Evolutionary conservation across 108 stramenopile genomes (phyloP).

Genomic region (Nannochloropsis salina): DNA sequence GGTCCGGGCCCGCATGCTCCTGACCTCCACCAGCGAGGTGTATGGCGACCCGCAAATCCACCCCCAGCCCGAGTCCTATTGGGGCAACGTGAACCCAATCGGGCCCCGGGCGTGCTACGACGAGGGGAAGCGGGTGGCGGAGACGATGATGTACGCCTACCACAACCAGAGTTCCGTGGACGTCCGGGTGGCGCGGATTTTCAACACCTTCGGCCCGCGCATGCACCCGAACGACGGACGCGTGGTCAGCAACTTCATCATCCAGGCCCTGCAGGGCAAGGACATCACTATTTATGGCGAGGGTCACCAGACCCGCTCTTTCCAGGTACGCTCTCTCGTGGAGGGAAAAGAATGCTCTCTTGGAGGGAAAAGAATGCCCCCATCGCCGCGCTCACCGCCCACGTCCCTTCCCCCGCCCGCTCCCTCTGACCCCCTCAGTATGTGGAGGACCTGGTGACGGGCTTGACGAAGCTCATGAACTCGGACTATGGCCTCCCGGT

Average conservation of each 20-base stretch:
- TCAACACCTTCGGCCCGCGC: slow-evolving; percentile 97
- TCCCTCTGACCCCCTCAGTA: slow-evolving; percentile 61
- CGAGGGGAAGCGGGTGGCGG: slow-evolving; percentile 99
- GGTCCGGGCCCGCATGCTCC: slow-evolving; percentile 82
- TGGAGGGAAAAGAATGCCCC: too few species aligned
- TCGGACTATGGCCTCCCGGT: slow-evolving; percentile 63
- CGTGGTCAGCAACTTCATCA: slow-evolving; percentile 77
- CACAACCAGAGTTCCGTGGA: slow-evolving; percentile 66
- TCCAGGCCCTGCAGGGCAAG: slow-evolving; percentile 85
- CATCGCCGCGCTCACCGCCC: not conserved
- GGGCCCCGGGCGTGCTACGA: slow-evolving; percentile 98
- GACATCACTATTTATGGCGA: slow-evolving; percentile 91
- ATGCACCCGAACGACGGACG: slow-evolving; percentile 99
- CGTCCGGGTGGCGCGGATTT: slow-evolving; percentile 95
- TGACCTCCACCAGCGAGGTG: slow-evolving; percentile 86
- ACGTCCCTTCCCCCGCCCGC: not conserved
- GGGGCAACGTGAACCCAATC: slow-evolving; percentile 97
- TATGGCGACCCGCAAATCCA: slow-evolving; percentile 53
- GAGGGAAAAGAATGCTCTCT: too few species aligned
- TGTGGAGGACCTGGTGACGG: slow-evolving; percentile 91
- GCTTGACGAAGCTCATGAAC: slow-evolving; percentile 95
- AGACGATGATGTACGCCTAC: slow-evolving; percentile 99
- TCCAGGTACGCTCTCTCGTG: not conserved
- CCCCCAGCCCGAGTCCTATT: slow-evolving; percentile 91
- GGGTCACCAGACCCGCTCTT: not conserved